Conservation (phyloP, 192 early-diverging fungal species). For the Backusella circina region DNA sequence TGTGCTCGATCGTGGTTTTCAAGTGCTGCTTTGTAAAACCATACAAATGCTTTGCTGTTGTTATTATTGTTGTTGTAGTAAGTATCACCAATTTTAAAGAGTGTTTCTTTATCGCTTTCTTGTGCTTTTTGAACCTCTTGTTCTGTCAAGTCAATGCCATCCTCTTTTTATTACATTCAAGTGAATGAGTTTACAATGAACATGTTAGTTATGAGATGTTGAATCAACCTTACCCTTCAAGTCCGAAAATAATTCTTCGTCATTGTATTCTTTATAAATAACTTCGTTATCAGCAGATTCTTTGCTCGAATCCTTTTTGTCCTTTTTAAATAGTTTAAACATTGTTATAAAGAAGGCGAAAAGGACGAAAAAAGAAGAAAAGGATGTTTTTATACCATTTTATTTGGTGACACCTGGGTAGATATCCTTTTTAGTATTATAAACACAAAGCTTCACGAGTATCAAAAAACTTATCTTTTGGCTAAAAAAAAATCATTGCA, state of each 20-base stretch:
- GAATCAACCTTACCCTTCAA: neutral
- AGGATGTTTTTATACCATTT: too few relatives aligned
- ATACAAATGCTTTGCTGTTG: neutral
- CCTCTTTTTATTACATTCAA: neutral
- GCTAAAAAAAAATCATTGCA: too few relatives aligned
- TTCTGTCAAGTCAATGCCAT: neutral
- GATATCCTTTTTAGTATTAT: too few relatives aligned
- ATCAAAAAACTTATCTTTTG: too few relatives aligned
- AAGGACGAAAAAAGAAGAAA: neutral
- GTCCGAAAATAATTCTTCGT: neutral
- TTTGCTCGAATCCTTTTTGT: neutral
- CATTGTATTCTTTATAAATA: neutral
- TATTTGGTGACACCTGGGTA: too few relatives aligned
- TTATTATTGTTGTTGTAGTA: neutral
- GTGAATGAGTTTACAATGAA: neutral
- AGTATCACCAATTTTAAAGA: neutral
- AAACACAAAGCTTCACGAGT: too few relatives aligned
- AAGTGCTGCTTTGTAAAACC: neutral
- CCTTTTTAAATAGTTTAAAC: neutral
- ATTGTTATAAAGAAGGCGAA: neutral
- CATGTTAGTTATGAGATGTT: neutral
- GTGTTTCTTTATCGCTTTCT: neutral
- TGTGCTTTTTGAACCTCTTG: neutral
- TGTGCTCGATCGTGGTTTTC: neutral
- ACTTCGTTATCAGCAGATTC: neutral